Evolutionary conservation across 1,139 yeast species (phyloP), one percentile per base, ranked within the genome.

Genomic region (Candida sp.): DNA sequence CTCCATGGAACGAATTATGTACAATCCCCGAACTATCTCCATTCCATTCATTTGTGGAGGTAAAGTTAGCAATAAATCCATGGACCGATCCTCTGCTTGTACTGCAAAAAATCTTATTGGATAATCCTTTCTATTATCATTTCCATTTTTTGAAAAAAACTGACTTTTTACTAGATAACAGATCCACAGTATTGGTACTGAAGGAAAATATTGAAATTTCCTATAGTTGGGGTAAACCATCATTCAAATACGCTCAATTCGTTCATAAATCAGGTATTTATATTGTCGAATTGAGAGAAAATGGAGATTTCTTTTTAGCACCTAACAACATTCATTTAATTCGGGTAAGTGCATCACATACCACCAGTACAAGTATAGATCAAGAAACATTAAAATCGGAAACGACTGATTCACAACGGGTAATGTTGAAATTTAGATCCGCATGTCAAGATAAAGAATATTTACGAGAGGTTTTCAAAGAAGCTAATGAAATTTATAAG

Each of bases 181-280:
- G 96, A 47, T 88, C 95, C 0, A 82, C 96, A 3, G 64, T 67
- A 43, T 84, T 74, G 52, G 78, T 85, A 58, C 72, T 69, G 60
- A 68, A 67, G 42, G 79, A 73, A 35, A 69, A 75, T 38, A 77
- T 79, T 43, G 81, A 80, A 34, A 79, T 88, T 25, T 63, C 75
- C 12, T 91, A 90, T 61, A 87, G 96, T 33, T 93, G 98, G 98
- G 98, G 98, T 2, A 79, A 77, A 46, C 96, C 96, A 1, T 71
- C 73, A 22, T 91, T 87, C 66, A 81, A 84, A 52, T 86, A 80
- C 59, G 89, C 91, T 1, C 99, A 95, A 62, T 95, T 86, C 57
- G 84, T 95, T 44, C 99, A 95, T 62, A 77, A 74, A 49, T 82
- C 96, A 1, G 99, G 99, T 1, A 82, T 88, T 1, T 88, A 91